Percentiles rank a stretch among this genome's conserved stretches.
phyloP scores from a whole-genome alignment of 495 filamentous ascomycete species.

The Penicillium waksmanii region DNA sequence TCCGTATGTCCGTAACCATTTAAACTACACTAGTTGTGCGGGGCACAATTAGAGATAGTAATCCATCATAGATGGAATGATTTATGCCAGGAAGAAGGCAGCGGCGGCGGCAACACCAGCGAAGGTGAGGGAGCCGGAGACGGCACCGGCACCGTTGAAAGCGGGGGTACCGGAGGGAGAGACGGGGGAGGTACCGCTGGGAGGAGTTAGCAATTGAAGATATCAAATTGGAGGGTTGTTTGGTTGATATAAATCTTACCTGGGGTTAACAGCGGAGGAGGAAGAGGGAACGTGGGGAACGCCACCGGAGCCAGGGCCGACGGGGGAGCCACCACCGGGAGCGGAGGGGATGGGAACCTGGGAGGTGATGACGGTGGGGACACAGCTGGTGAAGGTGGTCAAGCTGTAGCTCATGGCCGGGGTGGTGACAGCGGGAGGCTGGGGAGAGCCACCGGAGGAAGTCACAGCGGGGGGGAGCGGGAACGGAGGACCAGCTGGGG shows the following conservation, averaged over 20 bases:
- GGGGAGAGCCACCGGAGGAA: constrained; percentile 15
- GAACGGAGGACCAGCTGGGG: constrained; percentile 15
- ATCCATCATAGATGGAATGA: constrained; percentile 36
- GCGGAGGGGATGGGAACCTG: constrained; percentile 32
- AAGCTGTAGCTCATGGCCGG: constrained; percentile 49
- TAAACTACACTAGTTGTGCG: constrained; percentile 11
- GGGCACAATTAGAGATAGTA: constrained; percentile 16
- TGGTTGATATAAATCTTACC: constrained; percentile 14
- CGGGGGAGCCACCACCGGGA: constrained; percentile 18
- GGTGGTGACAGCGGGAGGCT: constrained; percentile 27
- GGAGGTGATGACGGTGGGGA: constrained; percentile 48
- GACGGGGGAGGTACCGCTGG: constrained; percentile 18
- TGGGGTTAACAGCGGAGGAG: constrained; percentile 28
- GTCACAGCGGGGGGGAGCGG: constrained; percentile 20
- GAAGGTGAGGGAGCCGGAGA: constrained; percentile 52
- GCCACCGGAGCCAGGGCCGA: constrained; percentile 23
- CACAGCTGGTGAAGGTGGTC: constrained; percentile 46
- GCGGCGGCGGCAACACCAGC: constrained; percentile 53
- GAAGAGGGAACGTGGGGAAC: constrained; percentile 22
- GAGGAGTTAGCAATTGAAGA: neutral
- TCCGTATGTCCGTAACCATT: constrained; percentile 9
- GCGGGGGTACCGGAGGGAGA: constrained; percentile 35
- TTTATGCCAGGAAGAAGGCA: constrained; percentile 60
- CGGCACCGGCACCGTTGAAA: constrained; percentile 53
- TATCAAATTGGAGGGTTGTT: neutral